Percentiles rank a stretch among this genome's conserved stretches.
phyloP scores from a whole-genome alignment of 371 early-diverging fungal genomes.

The Saksenaea oblongispora region DNA sequence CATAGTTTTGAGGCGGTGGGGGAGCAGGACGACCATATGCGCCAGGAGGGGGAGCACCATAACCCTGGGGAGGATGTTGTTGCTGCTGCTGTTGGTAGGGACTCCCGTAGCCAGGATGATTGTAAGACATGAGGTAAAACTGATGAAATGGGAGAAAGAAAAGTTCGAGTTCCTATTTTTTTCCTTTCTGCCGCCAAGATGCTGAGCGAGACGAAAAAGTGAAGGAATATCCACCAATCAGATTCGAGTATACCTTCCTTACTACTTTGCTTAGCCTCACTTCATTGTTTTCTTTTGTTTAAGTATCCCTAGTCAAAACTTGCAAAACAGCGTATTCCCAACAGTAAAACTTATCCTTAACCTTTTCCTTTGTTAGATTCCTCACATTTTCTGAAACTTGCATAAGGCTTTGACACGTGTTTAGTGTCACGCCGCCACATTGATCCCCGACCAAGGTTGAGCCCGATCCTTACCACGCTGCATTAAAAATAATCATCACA shows the following conservation, averaged over 20 bases:
- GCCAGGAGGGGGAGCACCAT: slow-evolving; percentile 20
- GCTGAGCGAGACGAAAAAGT: background rate
- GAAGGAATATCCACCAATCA: background rate
- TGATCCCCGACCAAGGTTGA: no score
- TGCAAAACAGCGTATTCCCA: background rate
- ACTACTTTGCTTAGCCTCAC: background rate
- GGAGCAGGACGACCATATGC: slow-evolving; percentile 11
- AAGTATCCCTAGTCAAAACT: background rate
- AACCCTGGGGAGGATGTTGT: slow-evolving; percentile 22
- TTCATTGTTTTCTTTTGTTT: background rate
- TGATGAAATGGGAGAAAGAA: slow-evolving; percentile 5
- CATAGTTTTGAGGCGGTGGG: slow-evolving; percentile 16
- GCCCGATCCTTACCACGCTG: no score
- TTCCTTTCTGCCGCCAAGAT: background rate
- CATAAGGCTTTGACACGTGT: no score
- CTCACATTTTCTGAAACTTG: no score
- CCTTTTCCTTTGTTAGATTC: no score
- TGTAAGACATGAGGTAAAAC: slow-evolving; percentile 5
- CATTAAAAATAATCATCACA: no score
- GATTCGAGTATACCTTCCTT: background rate
- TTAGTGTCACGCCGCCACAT: no score
- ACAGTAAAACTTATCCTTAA: no score
- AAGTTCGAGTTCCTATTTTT: background rate
- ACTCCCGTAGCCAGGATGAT: slow-evolving; percentile 15
- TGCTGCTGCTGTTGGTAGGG: slow-evolving; percentile 15